Percentiles rank a stretch among this genome's conserved stretches.
phyloP scores from a whole-genome alignment of 495 filamentous ascomycete genomes.

The Daldinia grandis region DNA sequence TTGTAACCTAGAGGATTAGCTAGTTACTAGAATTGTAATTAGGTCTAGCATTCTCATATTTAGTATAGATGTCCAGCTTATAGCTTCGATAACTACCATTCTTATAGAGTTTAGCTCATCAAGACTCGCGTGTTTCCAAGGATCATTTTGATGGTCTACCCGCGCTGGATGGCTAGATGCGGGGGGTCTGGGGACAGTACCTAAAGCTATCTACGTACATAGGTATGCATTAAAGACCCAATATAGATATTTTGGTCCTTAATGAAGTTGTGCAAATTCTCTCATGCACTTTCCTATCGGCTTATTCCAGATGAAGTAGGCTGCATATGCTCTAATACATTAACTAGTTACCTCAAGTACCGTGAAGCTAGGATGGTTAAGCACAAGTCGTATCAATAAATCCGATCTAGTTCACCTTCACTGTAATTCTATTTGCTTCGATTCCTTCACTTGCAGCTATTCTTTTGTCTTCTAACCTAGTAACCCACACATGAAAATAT shows the following conservation, averaged over 20 bases:
- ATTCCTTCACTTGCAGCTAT: not conserved
- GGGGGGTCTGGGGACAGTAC: conserved; percentile 10
- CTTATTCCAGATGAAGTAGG: not conserved
- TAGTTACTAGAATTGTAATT: not conserved
- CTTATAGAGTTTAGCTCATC: conserved; percentile 11
- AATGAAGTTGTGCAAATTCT: not conserved
- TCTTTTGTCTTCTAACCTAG: not conserved
- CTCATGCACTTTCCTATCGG: not conserved
- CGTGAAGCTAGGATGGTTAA: not conserved
- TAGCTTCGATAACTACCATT: not conserved
- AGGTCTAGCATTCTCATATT: not conserved
- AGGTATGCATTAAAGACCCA: conserved; percentile 11
- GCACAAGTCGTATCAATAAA: not conserved
- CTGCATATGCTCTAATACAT: not conserved
- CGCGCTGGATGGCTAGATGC: conserved; percentile 10
- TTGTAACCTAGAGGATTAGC: not conserved
- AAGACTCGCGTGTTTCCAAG: conserved; percentile 1
- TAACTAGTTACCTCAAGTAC: not conserved
- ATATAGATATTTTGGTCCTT: conserved; percentile 16
- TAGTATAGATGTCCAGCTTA: not conserved
- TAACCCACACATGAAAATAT: not conserved
- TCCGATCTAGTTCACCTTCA: not conserved
- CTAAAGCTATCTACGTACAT: too few species aligned
- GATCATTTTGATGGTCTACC: not conserved
- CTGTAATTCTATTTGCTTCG: not conserved